Conservation (phyloP, 192 early-diverging fungal species). For the Coemansia sp. region DNA sequence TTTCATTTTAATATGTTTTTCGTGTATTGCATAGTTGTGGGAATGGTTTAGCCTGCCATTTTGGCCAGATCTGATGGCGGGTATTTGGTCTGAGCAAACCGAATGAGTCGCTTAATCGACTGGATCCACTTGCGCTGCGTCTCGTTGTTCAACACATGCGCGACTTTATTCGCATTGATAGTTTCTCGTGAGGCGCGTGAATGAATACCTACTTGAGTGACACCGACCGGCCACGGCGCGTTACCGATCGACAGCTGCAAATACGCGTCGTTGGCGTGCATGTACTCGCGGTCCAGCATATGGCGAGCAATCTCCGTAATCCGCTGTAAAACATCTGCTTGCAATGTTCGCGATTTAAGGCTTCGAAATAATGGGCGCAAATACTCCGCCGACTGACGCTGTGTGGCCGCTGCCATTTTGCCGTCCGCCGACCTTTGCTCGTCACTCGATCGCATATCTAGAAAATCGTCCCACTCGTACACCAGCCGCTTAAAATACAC, state of each 20-base stretch:
- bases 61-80: slow-evolving; percentile 72
- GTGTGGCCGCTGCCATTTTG: slow-evolving; percentile 77
- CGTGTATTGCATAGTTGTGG: neutral
- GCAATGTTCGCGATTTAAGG: slow-evolving; percentile 71
- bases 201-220: slow-evolving; percentile 98
- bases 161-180: slow-evolving; percentile 92
- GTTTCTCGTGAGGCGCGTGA: slow-evolving; percentile 96
- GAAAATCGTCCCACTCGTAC: slow-evolving; percentile 81
- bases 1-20: neutral
- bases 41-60: slow-evolving; percentile 27
- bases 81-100: slow-evolving; percentile 89
- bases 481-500: slow-evolving; percentile 84
- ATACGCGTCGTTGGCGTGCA: slow-evolving; percentile 91
- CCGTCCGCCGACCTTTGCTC: slow-evolving; percentile 77
- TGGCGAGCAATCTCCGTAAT: slow-evolving; percentile 86
- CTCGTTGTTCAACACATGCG: slow-evolving; percentile 97
- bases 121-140: slow-evolving; percentile 99
- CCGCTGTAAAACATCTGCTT: slow-evolving; percentile 85
- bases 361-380: slow-evolving; percentile 88
- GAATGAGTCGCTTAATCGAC: slow-evolving; percentile 93
- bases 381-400: slow-evolving; percentile 84
- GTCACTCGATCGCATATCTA: slow-evolving; percentile 77
- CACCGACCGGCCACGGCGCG: slow-evolving; percentile 96
- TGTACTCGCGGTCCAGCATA: slow-evolving; percentile 85
- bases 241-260: slow-evolving; percentile 94